Evolutionary conservation across 73 alveolate genomes (phyloP).

Genomic region (Paramecium caudatum): DNA sequence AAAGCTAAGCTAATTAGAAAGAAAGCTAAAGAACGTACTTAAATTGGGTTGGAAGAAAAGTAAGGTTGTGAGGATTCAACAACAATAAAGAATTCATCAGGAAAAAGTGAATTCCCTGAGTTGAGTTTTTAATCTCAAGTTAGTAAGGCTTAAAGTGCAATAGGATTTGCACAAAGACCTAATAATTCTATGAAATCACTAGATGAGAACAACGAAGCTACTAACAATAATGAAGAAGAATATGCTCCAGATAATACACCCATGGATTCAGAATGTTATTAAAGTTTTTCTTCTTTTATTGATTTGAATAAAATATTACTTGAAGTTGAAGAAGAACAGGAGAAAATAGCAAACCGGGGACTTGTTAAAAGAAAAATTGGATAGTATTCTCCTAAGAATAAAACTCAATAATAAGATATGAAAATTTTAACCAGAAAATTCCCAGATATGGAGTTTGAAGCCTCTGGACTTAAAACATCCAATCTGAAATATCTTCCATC

Average conservation of each 20-base stretch:
- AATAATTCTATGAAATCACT: constrained; percentile 50
- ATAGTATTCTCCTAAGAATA: neutral
- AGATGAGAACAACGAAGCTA: neutral
- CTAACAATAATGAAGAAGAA: neutral
- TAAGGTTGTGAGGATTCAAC: neutral
- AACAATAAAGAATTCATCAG: neutral
- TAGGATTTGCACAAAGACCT: constrained; percentile 27
- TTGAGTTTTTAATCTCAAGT: constrained; percentile 41
- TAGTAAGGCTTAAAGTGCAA: constrained; percentile 25
- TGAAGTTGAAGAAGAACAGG: constrained; percentile 25
- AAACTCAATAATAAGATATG: neutral
- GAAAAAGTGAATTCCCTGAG: constrained; percentile 45
- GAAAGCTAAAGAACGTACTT: constrained; percentile 9
- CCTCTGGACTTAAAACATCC: neutral
- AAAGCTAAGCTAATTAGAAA: neutral
- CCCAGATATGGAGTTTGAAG: neutral
- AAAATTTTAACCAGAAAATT: constrained; percentile 27
- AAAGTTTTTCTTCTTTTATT: constrained; percentile 46
- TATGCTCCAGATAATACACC: constrained; percentile 31
- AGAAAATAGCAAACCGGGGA: neutral
- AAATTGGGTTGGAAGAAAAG: neutral
- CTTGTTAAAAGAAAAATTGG: neutral
- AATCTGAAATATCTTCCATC: constrained; percentile 9
- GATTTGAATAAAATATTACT: constrained; percentile 22
- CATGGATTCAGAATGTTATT: neutral